Conservation (phyloP, 495 filamentous ascomycete species). For the Trichoderma orchidacearum region DNA sequence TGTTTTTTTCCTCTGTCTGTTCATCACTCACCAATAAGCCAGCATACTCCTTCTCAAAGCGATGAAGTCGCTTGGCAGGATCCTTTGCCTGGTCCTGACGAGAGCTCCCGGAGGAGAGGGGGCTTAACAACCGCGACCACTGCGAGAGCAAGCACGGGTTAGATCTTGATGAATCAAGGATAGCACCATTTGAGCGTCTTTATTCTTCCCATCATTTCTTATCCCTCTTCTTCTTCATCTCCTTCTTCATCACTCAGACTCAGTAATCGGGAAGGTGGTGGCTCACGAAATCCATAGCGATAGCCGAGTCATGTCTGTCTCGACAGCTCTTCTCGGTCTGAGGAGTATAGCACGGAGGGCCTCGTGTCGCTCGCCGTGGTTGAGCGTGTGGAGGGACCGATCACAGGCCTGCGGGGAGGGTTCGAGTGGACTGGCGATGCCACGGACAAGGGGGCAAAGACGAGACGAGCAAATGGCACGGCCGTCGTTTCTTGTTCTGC, state of each 20-base stretch:
- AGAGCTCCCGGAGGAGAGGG: slow-evolving; percentile 41
- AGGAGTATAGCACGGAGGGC: no score
- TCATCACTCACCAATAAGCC: slow-evolving; percentile 64
- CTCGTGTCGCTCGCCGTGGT: no score
- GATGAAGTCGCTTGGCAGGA: slow-evolving; percentile 72
- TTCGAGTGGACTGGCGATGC: background rate
- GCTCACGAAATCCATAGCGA: slow-evolving; percentile 27
- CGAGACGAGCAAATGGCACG: background rate
- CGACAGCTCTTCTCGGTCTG: no score
- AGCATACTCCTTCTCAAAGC: slow-evolving; percentile 81
- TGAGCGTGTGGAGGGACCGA: background rate
- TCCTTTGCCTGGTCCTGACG: slow-evolving; percentile 52
- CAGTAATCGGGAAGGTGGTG: background rate
- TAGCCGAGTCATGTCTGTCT: background rate
- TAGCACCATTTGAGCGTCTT: background rate
- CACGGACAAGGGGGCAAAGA: no score
- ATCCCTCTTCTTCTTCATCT: background rate
- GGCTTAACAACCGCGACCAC: slow-evolving; percentile 82
- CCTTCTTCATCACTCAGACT: background rate
- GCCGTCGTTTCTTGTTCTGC: background rate
- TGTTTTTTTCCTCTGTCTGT: background rate
- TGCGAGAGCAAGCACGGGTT: slow-evolving; percentile 17
- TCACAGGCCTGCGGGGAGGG: background rate
- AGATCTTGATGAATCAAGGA: no score
- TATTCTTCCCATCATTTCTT: background rate